These are phyloP conservation scores for Pestalotiopsis fici DNA, from an alignment of 2,329 filamentous ascomycete species.

Conservation along the genomic window DNA sequence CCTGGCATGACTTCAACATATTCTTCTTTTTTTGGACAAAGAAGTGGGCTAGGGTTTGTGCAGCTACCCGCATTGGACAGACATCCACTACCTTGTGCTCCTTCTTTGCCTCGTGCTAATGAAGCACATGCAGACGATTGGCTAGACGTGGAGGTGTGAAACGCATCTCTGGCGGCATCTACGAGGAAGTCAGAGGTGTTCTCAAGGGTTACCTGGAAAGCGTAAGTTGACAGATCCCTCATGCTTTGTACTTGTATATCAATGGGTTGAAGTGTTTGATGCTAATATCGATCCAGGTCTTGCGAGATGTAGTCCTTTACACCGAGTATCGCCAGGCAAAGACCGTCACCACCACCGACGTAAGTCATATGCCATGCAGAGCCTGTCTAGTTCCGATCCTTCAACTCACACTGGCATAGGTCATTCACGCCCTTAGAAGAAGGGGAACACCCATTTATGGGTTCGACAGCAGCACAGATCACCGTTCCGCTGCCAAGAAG, in stretches of 20 bases:
- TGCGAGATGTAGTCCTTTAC: conserved; percentile 49
- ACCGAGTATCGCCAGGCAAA: conserved; percentile 57
- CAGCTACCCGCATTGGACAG: not conserved
- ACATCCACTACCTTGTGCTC: not conserved
- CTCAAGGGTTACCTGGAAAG: conserved; percentile 50
- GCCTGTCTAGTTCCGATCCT: not conserved
- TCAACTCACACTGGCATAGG: conserved; percentile 37
- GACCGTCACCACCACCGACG: conserved; percentile 65
- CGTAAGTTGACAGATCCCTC: conserved; percentile 34
- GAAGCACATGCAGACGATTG: conserved; percentile 55
- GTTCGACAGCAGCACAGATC: conserved; percentile 46
- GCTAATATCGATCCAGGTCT: conserved; percentile 40
- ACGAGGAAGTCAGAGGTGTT: conserved; percentile 57
- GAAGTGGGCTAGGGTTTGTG: not conserved
- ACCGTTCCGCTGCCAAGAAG: conserved; percentile 13
- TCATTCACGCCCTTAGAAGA: conserved; percentile 50
- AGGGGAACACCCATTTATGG: conserved; percentile 59
- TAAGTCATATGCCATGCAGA: conserved; percentile 33
- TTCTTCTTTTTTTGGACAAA: not conserved
- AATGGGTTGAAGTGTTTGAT: not conserved
- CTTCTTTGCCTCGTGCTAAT: not conserved
- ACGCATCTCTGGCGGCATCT: conserved; percentile 66
- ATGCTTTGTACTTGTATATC: not conserved
- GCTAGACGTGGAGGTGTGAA: conserved; percentile 79
- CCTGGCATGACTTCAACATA: not conserved